These are phyloP conservation scores for Saccharomycopsis capsularis DNA, from an alignment of 805 yeast genomes.

Conservation along the genomic window DNA sequence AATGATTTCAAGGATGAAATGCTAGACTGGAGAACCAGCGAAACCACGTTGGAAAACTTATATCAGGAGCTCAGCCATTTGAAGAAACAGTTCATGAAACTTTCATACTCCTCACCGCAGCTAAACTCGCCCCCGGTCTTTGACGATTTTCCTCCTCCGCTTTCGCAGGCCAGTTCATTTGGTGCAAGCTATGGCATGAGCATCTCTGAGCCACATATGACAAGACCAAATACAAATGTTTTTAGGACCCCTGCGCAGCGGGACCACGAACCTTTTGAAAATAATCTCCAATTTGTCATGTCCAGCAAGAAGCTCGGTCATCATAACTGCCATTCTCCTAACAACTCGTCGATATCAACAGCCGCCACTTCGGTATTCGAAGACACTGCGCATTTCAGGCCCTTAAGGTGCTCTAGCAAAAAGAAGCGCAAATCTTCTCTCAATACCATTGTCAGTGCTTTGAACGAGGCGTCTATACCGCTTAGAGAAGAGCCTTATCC, in stretches of 20 bases:
- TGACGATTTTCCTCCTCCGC: not conserved
- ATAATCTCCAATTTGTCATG: no score
- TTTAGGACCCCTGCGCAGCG: no score
- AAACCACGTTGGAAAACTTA: conserved; percentile 40
- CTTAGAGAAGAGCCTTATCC: not conserved
- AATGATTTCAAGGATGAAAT: conserved; percentile 29
- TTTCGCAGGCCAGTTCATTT: not conserved
- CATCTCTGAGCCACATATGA: no score
- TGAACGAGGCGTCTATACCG: conserved; percentile 3
- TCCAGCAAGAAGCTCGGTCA: no score
- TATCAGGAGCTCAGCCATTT: conserved; percentile 35
- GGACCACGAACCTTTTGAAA: no score
- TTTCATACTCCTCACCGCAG: not conserved
- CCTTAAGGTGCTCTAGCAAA: conserved; percentile 18
- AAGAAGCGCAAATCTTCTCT: conserved; percentile 14
- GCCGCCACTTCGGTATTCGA: conserved; percentile 19
- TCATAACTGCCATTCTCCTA: not conserved
- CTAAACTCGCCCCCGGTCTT: not conserved
- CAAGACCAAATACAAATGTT: no score
- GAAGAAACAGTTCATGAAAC: conserved; percentile 17
- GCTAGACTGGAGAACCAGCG: conserved; percentile 39
- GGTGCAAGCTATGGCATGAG: not conserved
- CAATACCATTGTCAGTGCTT: conserved; percentile 8
- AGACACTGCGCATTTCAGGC: conserved; percentile 18
- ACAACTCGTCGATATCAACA: conserved; percentile 11